Evolutionary conservation across 176 grass and related monocot species (phyloP), one percentile per base, ranked within the genome.

Genomic region (Aechmea fasciata): DNA sequence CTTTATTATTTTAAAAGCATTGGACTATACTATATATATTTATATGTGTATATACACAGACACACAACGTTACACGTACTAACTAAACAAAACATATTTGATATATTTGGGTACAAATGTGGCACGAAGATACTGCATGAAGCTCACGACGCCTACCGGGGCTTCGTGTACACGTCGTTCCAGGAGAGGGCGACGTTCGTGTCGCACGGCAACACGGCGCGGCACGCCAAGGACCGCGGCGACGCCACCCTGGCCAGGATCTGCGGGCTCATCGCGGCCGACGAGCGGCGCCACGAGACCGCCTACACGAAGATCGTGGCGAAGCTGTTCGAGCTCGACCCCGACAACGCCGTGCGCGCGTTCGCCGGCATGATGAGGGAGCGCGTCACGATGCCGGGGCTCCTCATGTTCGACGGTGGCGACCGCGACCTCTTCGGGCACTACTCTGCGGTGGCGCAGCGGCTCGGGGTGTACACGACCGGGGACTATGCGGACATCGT

Each of bases 201-300:
- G 61, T 81, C 83, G 5, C 79, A 81, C 53, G 53, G 52, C 3
- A 66, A 49, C 65, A 75, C 11, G 17, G 78, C 83, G 7, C 11
- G 73, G 4, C 61, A 14, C 0, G 78, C 83, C 0, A 50, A 3
- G 69, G 63, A 62, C 33, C 66, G 64, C 2, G 78, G 83, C 13
- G 83, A 85, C 72, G 1, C 0, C 0, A 3, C 0, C 13, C 72
- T 85, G 0, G 83, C 83, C 9, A 49, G 50, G 13, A 57, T 85
- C 52, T 85, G 83, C 25, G 83, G 83, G n/a, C 25, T 54, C 29
- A 80, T 85, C 12, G 73, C 83, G 0, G 62, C 63, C 0, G 83
- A 81, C 49, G 83, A 85, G 74, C 80, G 73, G 67, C 78, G 78
- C 6, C 83, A 85, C 78, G 83, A 85, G 78, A 69, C 67, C 7